Conservation (phyloP, 768 basidiomycete species). For the Russula earlei region DNA sequence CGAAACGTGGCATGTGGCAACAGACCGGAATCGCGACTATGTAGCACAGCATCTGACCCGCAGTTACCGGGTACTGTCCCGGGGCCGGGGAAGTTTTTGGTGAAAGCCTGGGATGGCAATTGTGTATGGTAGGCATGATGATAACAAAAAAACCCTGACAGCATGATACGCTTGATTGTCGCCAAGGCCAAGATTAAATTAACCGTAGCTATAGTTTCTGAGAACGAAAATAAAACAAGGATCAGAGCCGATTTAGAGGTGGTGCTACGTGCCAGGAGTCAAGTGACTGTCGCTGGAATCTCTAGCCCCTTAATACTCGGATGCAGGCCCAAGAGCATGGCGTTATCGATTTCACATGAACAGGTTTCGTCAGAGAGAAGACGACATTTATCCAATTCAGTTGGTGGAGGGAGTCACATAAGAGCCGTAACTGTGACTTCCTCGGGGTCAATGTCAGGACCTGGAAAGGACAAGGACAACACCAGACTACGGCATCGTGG, state of each 20-base stretch:
- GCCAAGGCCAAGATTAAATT: conserved; percentile 7
- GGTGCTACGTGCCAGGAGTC: neutral
- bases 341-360: conserved; percentile 5
- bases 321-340: conserved; percentile 1
- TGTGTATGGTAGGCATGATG: conserved; percentile 2
- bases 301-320: conserved; percentile 13
- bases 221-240: neutral
- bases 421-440: neutral
- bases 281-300: conserved; percentile 6
- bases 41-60: neutral
- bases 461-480: neutral
- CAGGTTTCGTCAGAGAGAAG: neutral
- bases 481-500: conserved; percentile 10
- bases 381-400: conserved; percentile 15
- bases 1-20: no score
- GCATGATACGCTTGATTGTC: conserved; percentile 1
- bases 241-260: conserved; percentile 10
- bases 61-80: neutral
- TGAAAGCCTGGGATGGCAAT: neutral
- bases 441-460: neutral
- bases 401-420: conserved; percentile 4
- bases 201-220: conserved; percentile 1
- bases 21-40: no score
- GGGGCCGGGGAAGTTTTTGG: no score
- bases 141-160: neutral